phyloP scores from a whole-genome alignment of 768 basidiomycete genomes.

The Pleurotus djamor region DNA sequence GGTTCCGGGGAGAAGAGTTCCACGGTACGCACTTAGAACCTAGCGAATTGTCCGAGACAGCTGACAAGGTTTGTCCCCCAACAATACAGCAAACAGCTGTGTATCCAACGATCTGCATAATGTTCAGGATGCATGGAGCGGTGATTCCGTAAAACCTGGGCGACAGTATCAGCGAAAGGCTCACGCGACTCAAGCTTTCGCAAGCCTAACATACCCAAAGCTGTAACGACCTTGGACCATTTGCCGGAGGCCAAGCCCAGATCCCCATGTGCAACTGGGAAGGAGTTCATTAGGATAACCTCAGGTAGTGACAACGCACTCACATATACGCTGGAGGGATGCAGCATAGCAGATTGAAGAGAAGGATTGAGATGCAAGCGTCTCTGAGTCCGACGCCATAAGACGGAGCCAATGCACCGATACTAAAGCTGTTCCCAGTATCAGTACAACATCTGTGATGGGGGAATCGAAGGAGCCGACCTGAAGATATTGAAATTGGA shows the following conservation, averaged over 20 bases:
- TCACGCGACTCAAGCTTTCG: neutral
- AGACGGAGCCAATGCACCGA: conserved; percentile 64
- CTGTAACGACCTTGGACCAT: conserved; percentile 67
- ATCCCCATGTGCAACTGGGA: conserved; percentile 66
- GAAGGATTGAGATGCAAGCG: conserved; percentile 61
- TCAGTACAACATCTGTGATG: neutral
- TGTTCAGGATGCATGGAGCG: conserved; percentile 58
- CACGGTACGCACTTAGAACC: conserved; percentile 25
- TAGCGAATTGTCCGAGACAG: conserved; percentile 30
- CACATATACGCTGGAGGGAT: conserved; percentile 63
- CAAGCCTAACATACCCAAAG: conserved; percentile 25
- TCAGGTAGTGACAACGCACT: conserved; percentile 8
- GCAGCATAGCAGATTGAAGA: conserved; percentile 65
- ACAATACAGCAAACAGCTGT: conserved; percentile 71
- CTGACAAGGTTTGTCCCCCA: conserved; percentile 55
- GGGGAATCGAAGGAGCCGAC: conserved; percentile 9
- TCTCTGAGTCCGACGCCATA: conserved; percentile 63
- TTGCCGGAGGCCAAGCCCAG: conserved; percentile 81
- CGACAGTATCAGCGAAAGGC: conserved; percentile 7
- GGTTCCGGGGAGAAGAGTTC: neutral
- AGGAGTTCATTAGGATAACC: neutral
- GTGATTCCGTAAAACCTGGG: conserved; percentile 64
- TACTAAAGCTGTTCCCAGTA: conserved; percentile 46
- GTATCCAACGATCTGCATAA: conserved; percentile 65
- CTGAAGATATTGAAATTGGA: conserved; percentile 68